Base-by-base conservation (phyloP, 352 stramenopile genomes). In the Poterioochromonas sp. region DNA sequence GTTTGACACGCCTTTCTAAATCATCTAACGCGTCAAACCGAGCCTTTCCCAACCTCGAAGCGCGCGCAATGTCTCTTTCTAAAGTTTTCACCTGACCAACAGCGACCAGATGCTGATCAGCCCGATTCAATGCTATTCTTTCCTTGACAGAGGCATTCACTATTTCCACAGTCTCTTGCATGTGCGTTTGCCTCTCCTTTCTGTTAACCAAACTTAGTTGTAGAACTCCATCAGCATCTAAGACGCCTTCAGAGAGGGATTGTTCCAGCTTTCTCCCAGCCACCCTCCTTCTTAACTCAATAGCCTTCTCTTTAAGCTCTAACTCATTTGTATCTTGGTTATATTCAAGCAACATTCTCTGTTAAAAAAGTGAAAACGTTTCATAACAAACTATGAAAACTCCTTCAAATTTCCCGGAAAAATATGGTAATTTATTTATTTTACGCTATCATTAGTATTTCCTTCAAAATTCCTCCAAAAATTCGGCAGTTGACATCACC, bases 261-360 rank as follows among this genome's bases (percentile, higher is more conserved):
- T 78, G 41, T 26, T 78, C 29, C 15, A 78, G 32, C 39, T 39
- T 15, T 35, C 71, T 22, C 29, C 47, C 44, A 37, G 71, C 71
- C 34, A 68, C 35, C 15, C 71, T 26, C 18, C 29, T 3, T 47
- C 71, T 3, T 35, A 78, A 53, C 29, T 68, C 47, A 34, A 78
- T 53, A 29, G 71, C 41, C 22, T 12, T 1, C 5, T 8, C 5
- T 5, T 51, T 0, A 22, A 78, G 11, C 22, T 78, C 8, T 39
- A 32, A 40, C 8, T 78, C 71, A 64, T 51, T 37, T 5, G 71
- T 78, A 53, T 78, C 71, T 5, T 11, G 2, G 32, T 65, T 78
- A 29, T 68, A 78, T 22, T 65, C 47, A 1, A 65, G 22, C 20
- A 78, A 37, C 71, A 78, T 78, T n/a, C n/a, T n/a, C n/a, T n/a